Percentiles rank a stretch among this genome's conserved stretches.
Evolutionary conservation across 2,329 filamentous ascomycete genomes (phyloP).

Genomic region (Pestalotiopsis sp.): DNA sequence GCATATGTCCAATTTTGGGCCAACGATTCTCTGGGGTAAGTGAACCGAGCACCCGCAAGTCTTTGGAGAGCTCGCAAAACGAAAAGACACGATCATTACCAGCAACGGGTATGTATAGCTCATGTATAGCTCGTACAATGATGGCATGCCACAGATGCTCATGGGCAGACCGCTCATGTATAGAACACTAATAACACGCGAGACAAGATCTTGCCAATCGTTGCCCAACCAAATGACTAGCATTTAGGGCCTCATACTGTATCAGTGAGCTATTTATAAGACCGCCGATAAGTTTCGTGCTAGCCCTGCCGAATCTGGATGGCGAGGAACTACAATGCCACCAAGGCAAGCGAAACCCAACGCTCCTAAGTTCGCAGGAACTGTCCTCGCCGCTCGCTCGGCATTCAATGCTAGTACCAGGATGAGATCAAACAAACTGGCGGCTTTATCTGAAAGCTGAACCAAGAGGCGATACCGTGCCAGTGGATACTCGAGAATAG

Average conservation of each 20-base stretch:
- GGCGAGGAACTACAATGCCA: neutral
- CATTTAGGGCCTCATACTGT: neutral
- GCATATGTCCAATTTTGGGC: neutral
- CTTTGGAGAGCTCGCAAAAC: neutral
- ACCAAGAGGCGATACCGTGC: neutral
- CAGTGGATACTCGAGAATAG: constrained; percentile 2
- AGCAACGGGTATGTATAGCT: neutral
- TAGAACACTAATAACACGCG: neutral
- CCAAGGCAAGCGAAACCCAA: neutral
- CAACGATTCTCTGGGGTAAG: neutral
- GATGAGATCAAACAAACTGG: neutral
- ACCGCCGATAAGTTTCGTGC: neutral
- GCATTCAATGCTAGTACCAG: neutral
- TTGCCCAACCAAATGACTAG: constrained; percentile 1
- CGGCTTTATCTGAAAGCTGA: neutral
- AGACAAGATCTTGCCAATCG: constrained; percentile 1
- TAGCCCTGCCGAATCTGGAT: neutral
- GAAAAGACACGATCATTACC: neutral
- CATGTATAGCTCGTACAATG: neutral
- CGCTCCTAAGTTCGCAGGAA: neutral
- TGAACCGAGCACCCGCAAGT: neutral
- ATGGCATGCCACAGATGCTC: neutral
- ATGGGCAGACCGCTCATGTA: neutral
- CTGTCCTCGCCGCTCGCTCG: neutral
- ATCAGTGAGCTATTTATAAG: constrained; percentile 5